A percentile compares a stretch with the other conserved stretches of the same genome.
These are phyloP conservation scores for Russula brevipes DNA, from an alignment of 768 basidiomycete species.

Conservation along the genomic window DNA sequence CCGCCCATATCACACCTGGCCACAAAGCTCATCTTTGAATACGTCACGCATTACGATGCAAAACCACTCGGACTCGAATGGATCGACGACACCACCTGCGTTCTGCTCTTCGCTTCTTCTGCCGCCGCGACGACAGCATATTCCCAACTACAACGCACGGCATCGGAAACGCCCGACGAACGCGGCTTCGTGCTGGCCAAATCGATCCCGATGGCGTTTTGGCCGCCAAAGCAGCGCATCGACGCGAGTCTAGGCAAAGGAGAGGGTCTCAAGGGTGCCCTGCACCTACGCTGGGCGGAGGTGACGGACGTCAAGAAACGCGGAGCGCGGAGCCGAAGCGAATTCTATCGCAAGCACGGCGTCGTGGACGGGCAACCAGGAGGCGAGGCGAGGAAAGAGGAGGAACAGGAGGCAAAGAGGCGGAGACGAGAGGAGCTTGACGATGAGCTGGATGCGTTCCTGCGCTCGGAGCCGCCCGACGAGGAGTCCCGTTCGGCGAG, in stretches of 20 bases:
- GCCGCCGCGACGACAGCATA: slow-evolving; percentile 49
- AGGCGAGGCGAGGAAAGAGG: slow-evolving; percentile 30
- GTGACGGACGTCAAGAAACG: slow-evolving; percentile 70
- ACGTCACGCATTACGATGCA: slow-evolving; percentile 72
- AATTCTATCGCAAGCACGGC: slow-evolving; percentile 78
- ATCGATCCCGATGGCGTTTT: slow-evolving; percentile 64
- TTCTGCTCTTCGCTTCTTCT: slow-evolving; percentile 65
- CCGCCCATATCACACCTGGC: slow-evolving; percentile 69
- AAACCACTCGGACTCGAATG: slow-evolving; percentile 76
- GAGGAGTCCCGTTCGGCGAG: slow-evolving; percentile 25
- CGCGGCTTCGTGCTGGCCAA: slow-evolving; percentile 60
- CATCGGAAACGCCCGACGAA: slow-evolving; percentile 44
- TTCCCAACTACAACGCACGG: slow-evolving; percentile 47
- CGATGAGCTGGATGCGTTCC: slow-evolving; percentile 64
- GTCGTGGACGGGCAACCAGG: slow-evolving; percentile 49
- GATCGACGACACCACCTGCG: slow-evolving; percentile 79
- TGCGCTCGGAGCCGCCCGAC: slow-evolving; percentile 41
- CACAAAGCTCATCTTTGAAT: slow-evolving; percentile 74
- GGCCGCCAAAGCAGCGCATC: slow-evolving; percentile 78
- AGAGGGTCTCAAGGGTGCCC: slow-evolving; percentile 57
- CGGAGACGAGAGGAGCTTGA: slow-evolving; percentile 45
- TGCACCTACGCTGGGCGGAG: slow-evolving; percentile 75
- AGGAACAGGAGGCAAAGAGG: slow-evolving; percentile 29
- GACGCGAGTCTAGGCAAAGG: slow-evolving; percentile 65
- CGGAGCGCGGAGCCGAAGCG: slow-evolving; percentile 64